Percentiles rank a stretch among this genome's conserved stretches.
Evolutionary conservation across 257 asterid genomes (phyloP).

Genomic region (Solanum infundibuliforme): DNA sequence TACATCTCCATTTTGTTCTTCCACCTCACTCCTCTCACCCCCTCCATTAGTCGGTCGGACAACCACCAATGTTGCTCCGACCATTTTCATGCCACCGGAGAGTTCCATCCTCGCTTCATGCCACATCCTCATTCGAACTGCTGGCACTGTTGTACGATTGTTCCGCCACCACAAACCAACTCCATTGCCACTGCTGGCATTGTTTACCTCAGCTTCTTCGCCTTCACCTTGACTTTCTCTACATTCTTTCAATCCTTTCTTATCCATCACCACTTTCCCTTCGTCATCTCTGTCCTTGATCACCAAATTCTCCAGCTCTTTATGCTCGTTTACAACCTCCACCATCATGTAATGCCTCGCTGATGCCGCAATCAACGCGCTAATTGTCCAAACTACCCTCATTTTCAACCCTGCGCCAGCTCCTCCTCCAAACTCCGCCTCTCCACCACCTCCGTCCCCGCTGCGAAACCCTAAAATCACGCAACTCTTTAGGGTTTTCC

Average conservation of each 20-base stretch:
- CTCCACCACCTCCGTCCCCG: slow-evolving; percentile 2
- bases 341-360: slow-evolving; percentile 51
- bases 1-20: slow-evolving; percentile 31
- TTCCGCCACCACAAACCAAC: slow-evolving; percentile 44
- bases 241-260: slow-evolving; percentile 37
- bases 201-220: slow-evolving; percentile 12
- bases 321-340: slow-evolving; percentile 42
- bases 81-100: slow-evolving; percentile 28
- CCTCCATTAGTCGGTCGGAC: slow-evolving; percentile 27
- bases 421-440: slow-evolving; percentile 18
- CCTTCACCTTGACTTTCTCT: slow-evolving; percentile 11
- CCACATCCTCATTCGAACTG: slow-evolving; percentile 55
- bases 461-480: slow-evolving; percentile 40
- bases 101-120: slow-evolving; percentile 40
- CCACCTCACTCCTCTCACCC: slow-evolving; percentile 21
- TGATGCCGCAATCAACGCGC: slow-evolving; percentile 56
- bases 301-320: slow-evolving; percentile 20
- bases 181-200: neutral
- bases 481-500: slow-evolving; percentile 38
- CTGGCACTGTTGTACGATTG: slow-evolving; percentile 49
- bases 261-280: slow-evolving; percentile 40
- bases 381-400: slow-evolving; percentile 65
- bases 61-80: slow-evolving; percentile 55
- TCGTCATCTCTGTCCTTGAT: slow-evolving; percentile 43
- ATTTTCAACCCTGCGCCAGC: slow-evolving; percentile 24